Evolutionary conservation across 2,329 filamentous ascomycete species (phyloP).

Genomic region (Fusarium tanahbumbuense): DNA sequence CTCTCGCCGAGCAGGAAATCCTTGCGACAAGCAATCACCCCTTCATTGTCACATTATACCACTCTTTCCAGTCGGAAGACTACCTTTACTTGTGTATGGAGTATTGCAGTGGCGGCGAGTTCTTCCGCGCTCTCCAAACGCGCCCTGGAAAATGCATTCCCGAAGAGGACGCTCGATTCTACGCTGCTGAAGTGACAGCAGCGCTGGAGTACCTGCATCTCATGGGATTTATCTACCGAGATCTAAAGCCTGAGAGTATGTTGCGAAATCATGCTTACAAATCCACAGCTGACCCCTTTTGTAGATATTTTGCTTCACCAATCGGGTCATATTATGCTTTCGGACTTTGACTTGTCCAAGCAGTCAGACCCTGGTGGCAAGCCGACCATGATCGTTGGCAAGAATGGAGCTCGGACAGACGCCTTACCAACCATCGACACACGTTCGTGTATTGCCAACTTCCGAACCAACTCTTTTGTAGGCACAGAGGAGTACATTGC

Average conservation of each 20-base stretch:
- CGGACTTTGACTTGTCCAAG: slow-evolving; percentile 98
- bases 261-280: slow-evolving; percentile 17
- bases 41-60: slow-evolving; percentile 98
- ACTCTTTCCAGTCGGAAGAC: slow-evolving; percentile 99
- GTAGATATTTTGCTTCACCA: slow-evolving; percentile 96
- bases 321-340: slow-evolving; percentile 99
- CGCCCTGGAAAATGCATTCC: slow-evolving; percentile 96
- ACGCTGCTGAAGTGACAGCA: slow-evolving; percentile 96
- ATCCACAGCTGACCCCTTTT: slow-evolving; percentile 8
- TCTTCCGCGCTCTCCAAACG: slow-evolving; percentile 96
- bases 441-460: slow-evolving; percentile 97
- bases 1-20: slow-evolving; percentile 97
- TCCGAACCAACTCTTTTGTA: slow-evolving; percentile 98
- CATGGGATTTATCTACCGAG: slow-evolving; percentile 99
- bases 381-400: slow-evolving; percentile 96
- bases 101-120: slow-evolving; percentile 98
- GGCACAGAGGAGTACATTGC: slow-evolving; percentile 99
- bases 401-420: slow-evolving; percentile 85
- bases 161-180: slow-evolving; percentile 96
- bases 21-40: slow-evolving; percentile 98
- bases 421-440: slow-evolving; percentile 97
- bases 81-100: slow-evolving; percentile 99
- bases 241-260: slow-evolving; percentile 95
- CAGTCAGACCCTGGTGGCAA: slow-evolving; percentile 96
- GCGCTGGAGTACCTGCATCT: slow-evolving; percentile 96